Base-by-base conservation (phyloP, 495 filamentous ascomycete species). In the Neurospora africana region DNA sequence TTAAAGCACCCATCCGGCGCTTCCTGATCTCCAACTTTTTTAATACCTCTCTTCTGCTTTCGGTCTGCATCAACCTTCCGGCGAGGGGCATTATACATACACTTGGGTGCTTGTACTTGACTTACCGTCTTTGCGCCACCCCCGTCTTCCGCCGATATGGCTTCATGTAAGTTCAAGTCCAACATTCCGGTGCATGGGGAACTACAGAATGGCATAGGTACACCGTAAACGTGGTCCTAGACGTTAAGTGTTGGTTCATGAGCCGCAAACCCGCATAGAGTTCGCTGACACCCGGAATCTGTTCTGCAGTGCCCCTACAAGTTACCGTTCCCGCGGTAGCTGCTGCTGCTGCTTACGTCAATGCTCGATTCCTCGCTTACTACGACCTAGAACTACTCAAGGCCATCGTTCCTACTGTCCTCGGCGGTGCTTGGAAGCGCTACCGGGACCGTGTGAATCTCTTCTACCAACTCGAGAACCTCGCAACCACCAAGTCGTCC, bases 381-480 rank as follows among this genome's bases (percentile, higher is more conserved):
- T 88, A 93, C 79, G 95, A 98, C 79, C 74, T 82, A 19, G 73
- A 75, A 10, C 75, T 93, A 1, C 76, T 97, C 69, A 79, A 76
- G 33, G 81, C 85, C 38, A 72, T 87, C 39, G 21, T 87, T 23
- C 82, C 81, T 10, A 81, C 84, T 36, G 71, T 79, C 19, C 27
- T 87, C n/a, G 80, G 77, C 3, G 76, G 84, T 9, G 75, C 76
- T 13, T 82, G 83, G 41, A 79, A 80, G 70, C 83, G 88, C 68
- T 83, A 82, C 13, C 84, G 83, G 0, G 92, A 91, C 73, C 83
- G 85, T 30, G 68, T 92, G 71, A 97, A 90, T 77, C 79, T 88
- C 47, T 99, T 98, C 83, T 97, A 98, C 81, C 73, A 81, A 21
- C 84, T 99, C 44, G 95, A 98, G 77, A 76, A 84, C 40, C 81